Percentiles rank a stretch among this genome's conserved stretches.
These are phyloP conservation scores for Ogataea populi-albae DNA, from an alignment of 805 yeast species.

Conservation along the genomic window DNA sequence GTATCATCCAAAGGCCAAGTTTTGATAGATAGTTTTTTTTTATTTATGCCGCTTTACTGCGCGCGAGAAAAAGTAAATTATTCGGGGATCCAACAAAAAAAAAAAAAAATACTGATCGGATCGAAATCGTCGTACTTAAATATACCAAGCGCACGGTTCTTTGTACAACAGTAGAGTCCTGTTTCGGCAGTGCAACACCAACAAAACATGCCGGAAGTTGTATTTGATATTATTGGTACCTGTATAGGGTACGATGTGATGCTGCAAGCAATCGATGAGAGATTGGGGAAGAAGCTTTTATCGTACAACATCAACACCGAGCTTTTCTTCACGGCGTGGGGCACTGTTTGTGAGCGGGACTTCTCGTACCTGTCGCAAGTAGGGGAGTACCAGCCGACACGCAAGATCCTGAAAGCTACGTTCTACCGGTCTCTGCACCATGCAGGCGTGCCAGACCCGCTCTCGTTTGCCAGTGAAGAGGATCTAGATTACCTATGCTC, in stretches of 20 bases:
- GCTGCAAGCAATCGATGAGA: slow-evolving; percentile 22
- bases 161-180: no score
- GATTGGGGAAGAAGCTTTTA: slow-evolving; percentile 19
- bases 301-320: slow-evolving; percentile 14
- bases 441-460: slow-evolving; percentile 30
- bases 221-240: slow-evolving; percentile 29
- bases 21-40: no score
- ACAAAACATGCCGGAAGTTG: slow-evolving; percentile 27
- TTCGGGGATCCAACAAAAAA: no score
- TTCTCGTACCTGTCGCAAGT: slow-evolving; percentile 29
- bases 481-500: slow-evolving; percentile 24
- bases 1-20: slow-evolving; percentile 6
- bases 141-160: no score
- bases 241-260: slow-evolving; percentile 25
- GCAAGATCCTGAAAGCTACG: slow-evolving; percentile 25
- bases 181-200: no score
- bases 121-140: no score
- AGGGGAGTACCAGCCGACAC: slow-evolving; percentile 27
- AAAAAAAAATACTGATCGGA: no score
- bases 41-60: no score
- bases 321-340: slow-evolving; percentile 21
- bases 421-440: slow-evolving; percentile 28
- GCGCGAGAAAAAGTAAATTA: no score
- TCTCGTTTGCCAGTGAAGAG: slow-evolving; percentile 26
- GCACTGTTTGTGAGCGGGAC: slow-evolving; percentile 85